Base-by-base conservation (phyloP, 2,329 filamentous ascomycete species). In the Plectosphaerella cucumerina region DNA sequence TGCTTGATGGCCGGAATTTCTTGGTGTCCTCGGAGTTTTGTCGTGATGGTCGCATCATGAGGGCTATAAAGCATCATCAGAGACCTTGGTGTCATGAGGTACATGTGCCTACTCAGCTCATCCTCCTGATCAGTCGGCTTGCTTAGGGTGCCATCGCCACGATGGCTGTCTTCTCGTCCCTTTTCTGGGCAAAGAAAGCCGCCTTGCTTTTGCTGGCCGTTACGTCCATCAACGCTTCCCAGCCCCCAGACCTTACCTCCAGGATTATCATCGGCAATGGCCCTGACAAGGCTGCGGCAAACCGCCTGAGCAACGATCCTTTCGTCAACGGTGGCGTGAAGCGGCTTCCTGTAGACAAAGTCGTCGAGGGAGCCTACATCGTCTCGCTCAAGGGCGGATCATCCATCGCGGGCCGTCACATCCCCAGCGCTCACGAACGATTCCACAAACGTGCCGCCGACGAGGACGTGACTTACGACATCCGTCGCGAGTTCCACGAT, bases 361-460 rank as follows among this genome's bases (percentile, higher is more conserved):
- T 26, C 23, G 23, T 26, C 23, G 23, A 26, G 5, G 23, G 23
- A 26, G 48, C 51, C 17, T 53, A 53, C 44, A 53, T 53, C 20
- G 44, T 53, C 33, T 43, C 47, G 48, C 48, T 53, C 34, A 47
- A 50, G 44, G 15, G 31, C 2, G 45, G 47, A 17, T 26, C 48
- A 18, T 50, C 48, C 31, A 20, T 53, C 31, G 39, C 23, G n/a
- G 48, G 48, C 37, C 51, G 48, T 41, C 48, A 43, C 3, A 9
- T 26, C 23, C 39, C 44, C 26, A 26, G 39, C 15, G 14, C 26
- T 4, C 51, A 53, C 39, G 48, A 35, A 20, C 43, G 33, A 31
- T 53, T 53, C 48, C 48, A 49, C 23, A 50, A 48, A 37, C 51
- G 51, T n/a, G 51, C 51, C 15, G 48, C 22, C 9, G 51, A 50